These are phyloP conservation scores for Prosopis cineraria DNA, from an alignment of 306 rosid species.

Conservation along the genomic window DNA sequence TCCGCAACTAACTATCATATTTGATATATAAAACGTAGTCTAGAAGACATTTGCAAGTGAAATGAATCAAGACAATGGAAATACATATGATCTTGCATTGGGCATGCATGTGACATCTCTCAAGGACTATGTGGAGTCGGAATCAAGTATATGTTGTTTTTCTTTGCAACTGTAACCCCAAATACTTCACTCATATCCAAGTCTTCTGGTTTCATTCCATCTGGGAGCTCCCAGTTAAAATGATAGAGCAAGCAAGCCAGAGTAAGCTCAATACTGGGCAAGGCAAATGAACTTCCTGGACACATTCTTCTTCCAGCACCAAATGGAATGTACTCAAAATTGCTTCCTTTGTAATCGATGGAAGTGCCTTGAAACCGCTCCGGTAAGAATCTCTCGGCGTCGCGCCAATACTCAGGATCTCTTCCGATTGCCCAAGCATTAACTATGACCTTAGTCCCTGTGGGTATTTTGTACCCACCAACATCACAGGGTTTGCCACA, in stretches of 20 bases:
- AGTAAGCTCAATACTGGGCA: constrained; percentile 35
- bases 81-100: neutral
- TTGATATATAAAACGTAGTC: no score
- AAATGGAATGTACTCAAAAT: constrained; percentile 38
- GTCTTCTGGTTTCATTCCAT: constrained; percentile 32
- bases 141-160: constrained; percentile 30
- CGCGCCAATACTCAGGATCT: constrained; percentile 38
- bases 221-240: constrained; percentile 43
- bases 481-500: constrained; percentile 33
- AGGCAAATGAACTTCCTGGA: constrained; percentile 32
- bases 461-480: constrained; percentile 34
- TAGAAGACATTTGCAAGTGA: no score
- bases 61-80: no score
- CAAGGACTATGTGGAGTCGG: constrained; percentile 10
- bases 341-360: constrained; percentile 25
- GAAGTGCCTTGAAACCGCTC: constrained; percentile 35
- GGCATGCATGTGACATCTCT: neutral
- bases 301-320: constrained; percentile 45
- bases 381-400: constrained; percentile 41
- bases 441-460: constrained; percentile 36
- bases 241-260: constrained; percentile 33
- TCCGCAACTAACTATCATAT: no score
- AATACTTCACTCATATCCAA: constrained; percentile 39
- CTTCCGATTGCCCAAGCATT: constrained; percentile 52
- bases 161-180: constrained; percentile 27